Evolutionary conservation across 2,329 filamentous ascomycete genomes (phyloP).

Genomic region (Domatiomyces globalis): DNA sequence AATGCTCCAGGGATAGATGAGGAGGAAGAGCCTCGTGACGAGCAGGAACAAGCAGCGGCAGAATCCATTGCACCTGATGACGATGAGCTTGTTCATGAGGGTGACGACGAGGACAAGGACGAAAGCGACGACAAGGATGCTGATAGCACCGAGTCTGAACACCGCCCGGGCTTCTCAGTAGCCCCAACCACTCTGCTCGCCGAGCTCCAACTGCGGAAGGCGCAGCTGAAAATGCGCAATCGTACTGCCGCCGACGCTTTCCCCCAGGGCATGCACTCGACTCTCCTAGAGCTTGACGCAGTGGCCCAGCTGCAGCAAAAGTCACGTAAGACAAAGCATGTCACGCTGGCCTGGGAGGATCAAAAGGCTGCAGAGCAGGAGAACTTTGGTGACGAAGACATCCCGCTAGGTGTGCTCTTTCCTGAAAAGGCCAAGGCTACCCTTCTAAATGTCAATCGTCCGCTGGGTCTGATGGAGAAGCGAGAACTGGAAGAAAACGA

Average conservation of each 20-base stretch:
- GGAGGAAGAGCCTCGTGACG: slow-evolving; percentile 3
- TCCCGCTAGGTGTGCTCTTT: slow-evolving; percentile 71
- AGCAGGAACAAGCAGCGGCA: slow-evolving; percentile 12
- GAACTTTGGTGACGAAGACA: slow-evolving; percentile 61
- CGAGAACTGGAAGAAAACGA: slow-evolving; percentile 86
- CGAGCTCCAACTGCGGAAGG: slow-evolving; percentile 80
- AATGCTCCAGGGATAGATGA: slow-evolving; percentile 1
- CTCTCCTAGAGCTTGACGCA: slow-evolving; percentile 76
- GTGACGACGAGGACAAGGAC: slow-evolving; percentile 24
- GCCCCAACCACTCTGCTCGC: slow-evolving; percentile 81
- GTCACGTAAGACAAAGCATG: slow-evolving; percentile 56
- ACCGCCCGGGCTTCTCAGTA: slow-evolving; percentile 41
- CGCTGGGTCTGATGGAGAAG: slow-evolving; percentile 43
- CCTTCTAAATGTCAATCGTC: slow-evolving; percentile 21
- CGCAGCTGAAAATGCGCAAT: slow-evolving; percentile 69
- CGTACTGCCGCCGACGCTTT: slow-evolving; percentile 49
- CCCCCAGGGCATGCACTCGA: slow-evolving; percentile 76
- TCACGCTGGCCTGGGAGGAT: slow-evolving; percentile 86
- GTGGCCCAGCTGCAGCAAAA: slow-evolving; percentile 74
- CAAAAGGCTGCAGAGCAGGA: slow-evolving; percentile 35
- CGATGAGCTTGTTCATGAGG: slow-evolving; percentile 12
- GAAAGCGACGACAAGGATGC: slow-evolving; percentile 33
- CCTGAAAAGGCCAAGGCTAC: slow-evolving; percentile 33
- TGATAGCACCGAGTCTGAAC: slow-evolving; percentile 20
- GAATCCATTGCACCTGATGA: slow-evolving; percentile 14